Percentiles rank a stretch among this genome's conserved stretches.
Evolutionary conservation across 2,329 filamentous ascomycete genomes (phyloP).

Genomic region (Colletotrichum simmondsii): DNA sequence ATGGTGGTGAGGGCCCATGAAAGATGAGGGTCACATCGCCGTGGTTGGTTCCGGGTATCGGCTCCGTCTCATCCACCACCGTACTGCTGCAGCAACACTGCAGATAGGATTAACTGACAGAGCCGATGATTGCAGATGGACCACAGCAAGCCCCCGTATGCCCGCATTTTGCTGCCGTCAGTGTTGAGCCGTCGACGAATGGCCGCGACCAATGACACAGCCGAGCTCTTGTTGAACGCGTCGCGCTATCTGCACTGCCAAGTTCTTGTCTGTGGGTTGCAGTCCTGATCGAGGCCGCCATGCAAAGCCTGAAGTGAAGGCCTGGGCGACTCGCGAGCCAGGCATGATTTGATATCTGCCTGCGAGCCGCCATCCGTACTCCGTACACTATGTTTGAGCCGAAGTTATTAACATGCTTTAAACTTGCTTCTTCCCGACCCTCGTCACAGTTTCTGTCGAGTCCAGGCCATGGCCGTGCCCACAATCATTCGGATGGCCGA

Average conservation of each 20-base stretch:
- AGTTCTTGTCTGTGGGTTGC: neutral
- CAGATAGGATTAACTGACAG: conserved; percentile 17
- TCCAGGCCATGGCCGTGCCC: conserved; percentile 12
- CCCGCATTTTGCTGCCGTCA: conserved; percentile 10
- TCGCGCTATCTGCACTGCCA: conserved; percentile 29
- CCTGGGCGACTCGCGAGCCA: neutral
- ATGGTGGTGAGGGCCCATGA: neutral
- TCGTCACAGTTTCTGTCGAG: neutral
- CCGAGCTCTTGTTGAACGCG: conserved; percentile 17
- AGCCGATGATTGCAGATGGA: conserved; percentile 12
- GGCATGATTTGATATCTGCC: conserved; percentile 14
- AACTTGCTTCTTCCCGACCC: conserved; percentile 18
- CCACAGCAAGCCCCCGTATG: conserved; percentile 1
- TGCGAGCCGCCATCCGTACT: neutral
- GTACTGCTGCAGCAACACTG: conserved; percentile 8
- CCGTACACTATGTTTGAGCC: neutral
- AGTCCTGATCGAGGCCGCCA: neutral
- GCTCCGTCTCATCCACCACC: conserved; percentile 18
- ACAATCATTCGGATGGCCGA: conserved; percentile 25
- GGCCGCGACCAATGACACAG: neutral
- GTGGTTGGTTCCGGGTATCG: conserved; percentile 18
- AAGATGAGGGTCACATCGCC: conserved; percentile 6
- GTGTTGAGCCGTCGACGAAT: conserved; percentile 11
- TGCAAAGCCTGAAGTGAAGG: neutral
- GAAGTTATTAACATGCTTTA: conserved; percentile 8